A percentile compares a stretch with the other conserved stretches of the same genome.
These are phyloP conservation scores for Aurantiochytrium sp. DNA, from an alignment of 108 stramenopile species.

Conservation along the genomic window DNA sequence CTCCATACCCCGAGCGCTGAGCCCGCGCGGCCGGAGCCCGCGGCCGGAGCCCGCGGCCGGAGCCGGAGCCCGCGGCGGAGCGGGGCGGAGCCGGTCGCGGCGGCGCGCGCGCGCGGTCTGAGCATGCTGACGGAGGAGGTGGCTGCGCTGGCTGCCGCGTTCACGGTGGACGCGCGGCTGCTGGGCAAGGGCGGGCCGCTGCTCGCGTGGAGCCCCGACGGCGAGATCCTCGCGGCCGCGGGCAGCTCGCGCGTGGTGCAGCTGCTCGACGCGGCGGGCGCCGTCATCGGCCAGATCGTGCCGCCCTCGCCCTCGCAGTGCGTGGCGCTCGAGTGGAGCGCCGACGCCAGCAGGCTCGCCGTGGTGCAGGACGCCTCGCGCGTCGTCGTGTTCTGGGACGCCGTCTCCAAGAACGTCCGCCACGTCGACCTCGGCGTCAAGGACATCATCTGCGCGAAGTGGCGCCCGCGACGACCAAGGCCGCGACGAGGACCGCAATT, in stretches of 20 bases:
- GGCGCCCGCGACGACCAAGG: too few relatives aligned
- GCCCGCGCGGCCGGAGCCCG: too few relatives aligned
- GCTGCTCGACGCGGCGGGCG: not conserved
- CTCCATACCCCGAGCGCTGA: too few relatives aligned
- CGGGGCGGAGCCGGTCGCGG: not conserved
- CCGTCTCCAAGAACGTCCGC: not conserved
- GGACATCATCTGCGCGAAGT: not conserved
- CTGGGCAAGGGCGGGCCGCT: not conserved
- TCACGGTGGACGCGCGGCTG: slow-evolving; percentile 1
- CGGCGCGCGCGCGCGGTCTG: too few relatives aligned
- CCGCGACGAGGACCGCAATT: too few relatives aligned
- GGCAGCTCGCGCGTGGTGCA: not conserved
- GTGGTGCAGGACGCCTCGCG: not conserved
- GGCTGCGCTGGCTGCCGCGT: not conserved
- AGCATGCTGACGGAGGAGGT: not conserved
- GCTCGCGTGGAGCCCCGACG: not conserved
- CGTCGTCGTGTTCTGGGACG: not conserved
- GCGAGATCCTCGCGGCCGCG: not conserved
- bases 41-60: too few relatives aligned
- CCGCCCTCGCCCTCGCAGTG: not conserved
- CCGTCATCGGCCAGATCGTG: not conserved
- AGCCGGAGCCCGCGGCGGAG: not conserved
- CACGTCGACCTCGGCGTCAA: not conserved
- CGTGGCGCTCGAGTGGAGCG: not conserved
- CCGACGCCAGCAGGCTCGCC: not conserved